Conservation (phyloP, 2,329 filamentous ascomycete genomes). For the Hypoxylon rubiginosum region DNA sequence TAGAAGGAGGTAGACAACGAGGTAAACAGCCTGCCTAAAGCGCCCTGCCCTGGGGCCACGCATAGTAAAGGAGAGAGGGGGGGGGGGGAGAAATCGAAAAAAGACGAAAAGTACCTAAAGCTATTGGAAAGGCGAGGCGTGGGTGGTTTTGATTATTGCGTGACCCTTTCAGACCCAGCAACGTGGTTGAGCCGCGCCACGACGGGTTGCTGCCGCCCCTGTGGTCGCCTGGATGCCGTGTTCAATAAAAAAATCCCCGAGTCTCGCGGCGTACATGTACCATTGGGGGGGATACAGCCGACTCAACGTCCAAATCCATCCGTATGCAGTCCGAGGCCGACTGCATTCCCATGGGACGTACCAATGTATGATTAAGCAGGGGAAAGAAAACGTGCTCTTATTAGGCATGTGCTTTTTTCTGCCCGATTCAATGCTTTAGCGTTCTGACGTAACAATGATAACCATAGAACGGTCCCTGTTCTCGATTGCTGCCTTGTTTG, state of each 20-base stretch:
- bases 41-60: constrained; percentile 8
- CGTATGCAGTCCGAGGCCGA: constrained; percentile 31
- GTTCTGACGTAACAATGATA: constrained; percentile 35
- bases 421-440: constrained; percentile 32
- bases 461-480: constrained; percentile 16
- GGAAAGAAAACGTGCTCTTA: constrained; percentile 19
- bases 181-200: constrained; percentile 44
- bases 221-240: constrained; percentile 36
- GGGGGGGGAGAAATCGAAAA: constrained; percentile 5
- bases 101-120: constrained; percentile 4
- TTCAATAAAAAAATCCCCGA: constrained; percentile 42
- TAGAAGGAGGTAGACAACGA: constrained; percentile 9
- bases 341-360: constrained; percentile 13
- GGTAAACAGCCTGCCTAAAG: constrained; percentile 5
- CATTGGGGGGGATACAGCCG: constrained; percentile 30
- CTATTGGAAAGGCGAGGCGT: constrained; percentile 21
- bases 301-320: constrained; percentile 29
- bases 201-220: constrained; percentile 38
- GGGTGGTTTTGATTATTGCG: constrained; percentile 29
- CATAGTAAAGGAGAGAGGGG: constrained; percentile 6
- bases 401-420: constrained; percentile 33
- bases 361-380: constrained; percentile 10
- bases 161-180: constrained; percentile 44
- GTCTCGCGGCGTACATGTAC: constrained; percentile 39
- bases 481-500: constrained; percentile 33